Percentiles rank a stretch among this genome's conserved stretches.
These are phyloP conservation scores for Diaporthe vexans DNA, from an alignment of 2,329 filamentous ascomycete genomes.

Conservation along the genomic window DNA sequence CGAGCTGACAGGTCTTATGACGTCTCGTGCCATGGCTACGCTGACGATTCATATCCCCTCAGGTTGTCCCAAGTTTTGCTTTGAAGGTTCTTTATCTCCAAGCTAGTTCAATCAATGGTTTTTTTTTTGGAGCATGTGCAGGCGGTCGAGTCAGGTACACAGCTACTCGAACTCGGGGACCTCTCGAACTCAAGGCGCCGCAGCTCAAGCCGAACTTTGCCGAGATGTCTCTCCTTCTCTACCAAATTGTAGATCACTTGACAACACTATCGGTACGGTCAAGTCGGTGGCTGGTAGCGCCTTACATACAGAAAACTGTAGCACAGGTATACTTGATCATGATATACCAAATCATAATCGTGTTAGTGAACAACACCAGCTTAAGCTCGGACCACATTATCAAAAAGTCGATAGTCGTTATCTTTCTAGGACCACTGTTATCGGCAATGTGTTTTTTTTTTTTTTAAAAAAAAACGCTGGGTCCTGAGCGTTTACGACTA, in stretches of 20 bases:
- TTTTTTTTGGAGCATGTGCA: not conserved
- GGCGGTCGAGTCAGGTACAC: not conserved
- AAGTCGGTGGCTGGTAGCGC: not conserved
- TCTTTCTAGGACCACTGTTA: too few species aligned
- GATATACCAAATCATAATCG: not conserved
- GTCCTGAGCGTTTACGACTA: too few species aligned
- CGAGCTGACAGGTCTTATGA: not conserved
- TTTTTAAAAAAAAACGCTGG: too few species aligned
- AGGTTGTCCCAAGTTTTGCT: too few species aligned
- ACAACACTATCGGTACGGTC: not conserved
- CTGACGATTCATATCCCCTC: not conserved
- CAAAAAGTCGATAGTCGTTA: not conserved
- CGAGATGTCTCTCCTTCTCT: constrained; percentile 4
- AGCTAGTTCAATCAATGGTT: not conserved
- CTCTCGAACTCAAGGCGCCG: not conserved
- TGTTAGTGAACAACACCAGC: not conserved
- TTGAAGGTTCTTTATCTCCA: not conserved
- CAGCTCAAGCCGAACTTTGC: constrained; percentile 15
- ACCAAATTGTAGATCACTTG: not conserved
- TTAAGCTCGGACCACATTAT: not conserved
- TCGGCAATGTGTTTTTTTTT: too few species aligned
- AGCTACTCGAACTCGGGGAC: not conserved
- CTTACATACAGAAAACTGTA: not conserved
- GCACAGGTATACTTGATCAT: not conserved
- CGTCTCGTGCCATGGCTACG: not conserved